Percentiles rank a stretch among this genome's conserved stretches.
phyloP scores from a whole-genome alignment of 495 filamentous ascomycete species.

The Penicillium alfredii region DNA sequence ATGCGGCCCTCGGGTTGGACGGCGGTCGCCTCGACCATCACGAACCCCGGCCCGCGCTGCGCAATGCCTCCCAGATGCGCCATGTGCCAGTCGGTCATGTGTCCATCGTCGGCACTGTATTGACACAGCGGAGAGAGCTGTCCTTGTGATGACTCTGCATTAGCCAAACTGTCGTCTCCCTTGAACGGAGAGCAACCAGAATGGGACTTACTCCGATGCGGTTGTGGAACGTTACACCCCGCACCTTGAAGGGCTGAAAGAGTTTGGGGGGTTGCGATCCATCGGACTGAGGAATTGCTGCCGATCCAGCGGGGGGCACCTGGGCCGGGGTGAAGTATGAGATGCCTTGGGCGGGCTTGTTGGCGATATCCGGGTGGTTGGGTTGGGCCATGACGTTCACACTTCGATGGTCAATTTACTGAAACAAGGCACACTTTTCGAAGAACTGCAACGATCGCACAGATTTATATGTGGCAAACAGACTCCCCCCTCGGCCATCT shows the following conservation, averaged over 20 bases:
- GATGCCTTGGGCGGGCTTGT: conserved; percentile 43
- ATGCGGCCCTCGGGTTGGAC: conserved; percentile 63
- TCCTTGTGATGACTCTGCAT: no score
- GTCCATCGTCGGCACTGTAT: conserved; percentile 57
- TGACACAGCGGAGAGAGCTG: conserved; percentile 54
- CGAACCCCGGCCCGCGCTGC: conserved; percentile 53
- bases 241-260: conserved; percentile 56
- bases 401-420: no score
- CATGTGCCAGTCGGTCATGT: conserved; percentile 55
- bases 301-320: conserved; percentile 54
- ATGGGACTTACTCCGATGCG: conserved; percentile 44
- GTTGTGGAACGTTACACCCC: conserved; percentile 54
- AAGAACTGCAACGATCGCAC: no score
- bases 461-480: no score
- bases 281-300: conserved; percentile 52
- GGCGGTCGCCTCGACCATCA: conserved; percentile 63
- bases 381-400: conserved; percentile 1
- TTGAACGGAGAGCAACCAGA: no score
- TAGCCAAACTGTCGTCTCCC: no score
- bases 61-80: conserved; percentile 50
- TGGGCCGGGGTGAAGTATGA: conserved; percentile 62
- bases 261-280: conserved; percentile 56
- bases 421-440: no score
- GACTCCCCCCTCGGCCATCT: no score
- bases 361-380: conserved; percentile 25